These are phyloP conservation scores for Misopates orontium DNA, from an alignment of 257 asterid species.

Conservation along the genomic window DNA sequence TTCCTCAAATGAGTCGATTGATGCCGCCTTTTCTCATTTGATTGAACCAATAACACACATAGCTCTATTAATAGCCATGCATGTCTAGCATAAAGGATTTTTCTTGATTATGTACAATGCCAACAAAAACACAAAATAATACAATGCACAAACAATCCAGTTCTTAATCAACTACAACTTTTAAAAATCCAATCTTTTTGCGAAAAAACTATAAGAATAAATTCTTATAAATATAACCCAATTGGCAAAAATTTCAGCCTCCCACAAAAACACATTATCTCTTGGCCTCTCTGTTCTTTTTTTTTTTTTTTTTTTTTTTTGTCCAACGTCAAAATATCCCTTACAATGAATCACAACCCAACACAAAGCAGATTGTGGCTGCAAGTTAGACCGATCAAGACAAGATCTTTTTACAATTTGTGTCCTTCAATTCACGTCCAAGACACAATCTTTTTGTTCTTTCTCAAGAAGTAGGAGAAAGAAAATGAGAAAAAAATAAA, in stretches of 20 bases:
- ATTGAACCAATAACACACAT: slow-evolving; percentile 41
- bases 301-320: not conserved
- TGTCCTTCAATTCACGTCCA: slow-evolving; percentile 16
- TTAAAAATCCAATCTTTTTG: too few species aligned
- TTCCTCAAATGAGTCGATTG: slow-evolving; percentile 33
- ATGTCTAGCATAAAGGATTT: slow-evolving; percentile 26
- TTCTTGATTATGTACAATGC: slow-evolving; percentile 8
- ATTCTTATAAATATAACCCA: not conserved
- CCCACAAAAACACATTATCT: not conserved
- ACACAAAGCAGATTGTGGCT: slow-evolving; percentile 24
- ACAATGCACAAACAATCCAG: slow-evolving; percentile 20
- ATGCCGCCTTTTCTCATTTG: slow-evolving; percentile 36
- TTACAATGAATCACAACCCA: slow-evolving; percentile 41
- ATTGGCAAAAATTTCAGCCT: not conserved
- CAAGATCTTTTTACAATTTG: slow-evolving; percentile 19
- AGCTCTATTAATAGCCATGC: slow-evolving; percentile 43
- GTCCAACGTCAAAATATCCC: slow-evolving; percentile 53
- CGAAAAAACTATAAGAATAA: slow-evolving; percentile 1
- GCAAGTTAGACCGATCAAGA: too few species aligned
- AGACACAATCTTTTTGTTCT: slow-evolving; percentile 24
- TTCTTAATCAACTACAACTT: not conserved
- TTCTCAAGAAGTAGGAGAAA: slow-evolving; percentile 7
- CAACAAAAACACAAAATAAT: slow-evolving; percentile 11
- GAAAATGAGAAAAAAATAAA: not conserved
- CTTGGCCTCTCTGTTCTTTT: slow-evolving; percentile 21